A percentile compares a stretch with the other conserved stretches of the same genome.
Conservation (phyloP, 768 basidiomycete genomes). For the Pilatotrama ljubarskyi region DNA sequence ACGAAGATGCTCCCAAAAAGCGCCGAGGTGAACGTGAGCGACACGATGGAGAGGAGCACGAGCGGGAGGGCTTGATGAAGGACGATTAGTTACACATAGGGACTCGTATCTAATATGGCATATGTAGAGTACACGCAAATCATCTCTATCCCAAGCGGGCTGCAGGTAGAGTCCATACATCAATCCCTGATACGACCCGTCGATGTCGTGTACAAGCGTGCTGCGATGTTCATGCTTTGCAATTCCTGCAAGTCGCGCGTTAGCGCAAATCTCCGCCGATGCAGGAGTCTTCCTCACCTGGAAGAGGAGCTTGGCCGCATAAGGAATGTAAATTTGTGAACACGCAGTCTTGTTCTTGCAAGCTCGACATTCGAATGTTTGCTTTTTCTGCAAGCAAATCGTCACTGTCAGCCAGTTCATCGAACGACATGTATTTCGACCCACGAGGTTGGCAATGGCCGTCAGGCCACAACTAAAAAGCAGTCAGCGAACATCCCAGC, state of each 20-base stretch:
- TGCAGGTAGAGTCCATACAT: constrained; percentile 21
- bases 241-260: constrained; percentile 57
- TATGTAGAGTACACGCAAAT: constrained; percentile 39
- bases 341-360: constrained; percentile 97
- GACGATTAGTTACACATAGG: constrained; percentile 34
- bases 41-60: constrained; percentile 48
- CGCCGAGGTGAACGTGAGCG: constrained; percentile 45
- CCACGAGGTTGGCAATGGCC: constrained; percentile 91
- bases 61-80: constrained; percentile 67
- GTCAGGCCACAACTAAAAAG: constrained; percentile 82
- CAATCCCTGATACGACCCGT: constrained; percentile 80
- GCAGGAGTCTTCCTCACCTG: no score
- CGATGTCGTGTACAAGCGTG: constrained; percentile 83
- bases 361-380: constrained; percentile 97
- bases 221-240: constrained; percentile 94
- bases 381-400: constrained; percentile 72
- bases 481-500: constrained; percentile 15
- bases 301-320: constrained; percentile 95
- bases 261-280: no score
- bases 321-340: constrained; percentile 90
- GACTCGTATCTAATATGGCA: constrained; percentile 25
- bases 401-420: not conserved
- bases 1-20: constrained; percentile 60
- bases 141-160: constrained; percentile 22
- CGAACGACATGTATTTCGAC: constrained; percentile 31